Evolutionary conservation across 164 flowering plant species (phyloP), one percentile per base, ranked within the genome.

Genomic region (Chloranthus sessilifolius): DNA sequence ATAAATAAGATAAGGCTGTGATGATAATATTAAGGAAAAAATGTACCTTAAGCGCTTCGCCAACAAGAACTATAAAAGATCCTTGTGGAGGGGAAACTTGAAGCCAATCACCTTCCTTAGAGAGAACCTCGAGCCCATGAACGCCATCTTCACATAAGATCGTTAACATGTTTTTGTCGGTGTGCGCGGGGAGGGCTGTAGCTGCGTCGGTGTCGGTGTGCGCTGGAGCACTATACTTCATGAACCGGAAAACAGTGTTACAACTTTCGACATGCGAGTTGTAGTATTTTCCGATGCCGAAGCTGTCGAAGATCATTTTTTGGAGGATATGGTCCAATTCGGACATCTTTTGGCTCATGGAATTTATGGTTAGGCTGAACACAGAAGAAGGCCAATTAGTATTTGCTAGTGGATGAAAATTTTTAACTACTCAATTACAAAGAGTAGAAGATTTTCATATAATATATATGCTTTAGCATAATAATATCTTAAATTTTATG

Each of bases 21-120:
- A n/a, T n/a, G n/a, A n/a, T n/a, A n/a, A n/a, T n/a, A n/a, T n/a
- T n/a, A n/a, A n/a, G n/a, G n/a, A n/a, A n/a, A n/a, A 4, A 5
- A 27, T 41, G 7, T 50, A 72, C 84, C 78, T 58, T 66, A 35
- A 79, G 62, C 3, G 65, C 21, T 17, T 80, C 82, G 0, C 82
- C 85, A 11, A 67, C 53, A 2, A 76, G 3, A 25, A 70, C 61
- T 0, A 62, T 12, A 42, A 74, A 74, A 12, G 64, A 38, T 24
- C 57, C 59, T 21, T 43, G 12, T 0, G 64, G 49, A 5, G 52
- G 28, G 4, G 26, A 7, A 1, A 72, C 51, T 7, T 54, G 46
- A 10, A 52, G 12, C 80, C 82, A 80, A 3, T 57, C 20, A 11
- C 72, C 76, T 8, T 54, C 45, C 37, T 67, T 65, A 31, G 77